Percentiles rank a stretch among this genome's conserved stretches.
Evolutionary conservation across 495 filamentous ascomycete genomes (phyloP).

Genomic region (Glutinoglossum americanum): DNA sequence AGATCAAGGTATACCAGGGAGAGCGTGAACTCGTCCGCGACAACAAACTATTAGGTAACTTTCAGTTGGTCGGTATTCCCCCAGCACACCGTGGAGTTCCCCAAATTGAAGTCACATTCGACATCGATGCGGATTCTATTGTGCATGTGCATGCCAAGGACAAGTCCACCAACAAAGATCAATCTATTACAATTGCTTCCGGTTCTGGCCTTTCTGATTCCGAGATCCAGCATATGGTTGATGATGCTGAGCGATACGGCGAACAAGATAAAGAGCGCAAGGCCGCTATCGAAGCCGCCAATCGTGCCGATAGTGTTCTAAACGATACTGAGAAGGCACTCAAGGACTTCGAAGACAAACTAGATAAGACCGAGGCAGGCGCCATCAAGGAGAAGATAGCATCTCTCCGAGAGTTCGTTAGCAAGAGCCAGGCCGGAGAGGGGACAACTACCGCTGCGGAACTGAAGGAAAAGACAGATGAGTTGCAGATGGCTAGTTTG

Average conservation of each 20-base stretch:
- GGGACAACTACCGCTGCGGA: conserved; percentile 62
- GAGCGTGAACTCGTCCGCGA: conserved; percentile 98
- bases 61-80: conserved; percentile 96
- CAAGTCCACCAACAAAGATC: conserved; percentile 98
- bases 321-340: conserved; percentile 98
- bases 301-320: conserved; percentile 86
- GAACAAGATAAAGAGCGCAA: conserved; percentile 95
- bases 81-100: conserved; percentile 95
- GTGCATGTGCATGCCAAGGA: conserved; percentile 98
- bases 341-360: conserved; percentile 83
- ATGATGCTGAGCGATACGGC: conserved; percentile 91
- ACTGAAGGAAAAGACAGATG: conserved; percentile 94
- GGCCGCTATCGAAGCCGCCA: conserved; percentile 79
- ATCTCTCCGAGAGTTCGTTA: conserved; percentile 69
- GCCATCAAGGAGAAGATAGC: conserved; percentile 86
- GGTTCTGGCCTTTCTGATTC: conserved; percentile 89
- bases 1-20: conserved; percentile 99
- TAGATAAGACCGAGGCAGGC: conserved; percentile 91
- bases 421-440: conserved; percentile 89
- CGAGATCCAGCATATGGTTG: conserved; percentile 92
- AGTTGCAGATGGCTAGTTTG: conserved; percentile 86
- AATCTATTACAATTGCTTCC: conserved; percentile 97
- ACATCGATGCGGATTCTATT: conserved; percentile 97
- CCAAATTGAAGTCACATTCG: conserved; percentile 96
- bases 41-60: conserved; percentile 99